These are phyloP conservation scores for Cyberlindnera saturnus DNA, from an alignment of 805 yeast species.

Conservation along the genomic window DNA sequence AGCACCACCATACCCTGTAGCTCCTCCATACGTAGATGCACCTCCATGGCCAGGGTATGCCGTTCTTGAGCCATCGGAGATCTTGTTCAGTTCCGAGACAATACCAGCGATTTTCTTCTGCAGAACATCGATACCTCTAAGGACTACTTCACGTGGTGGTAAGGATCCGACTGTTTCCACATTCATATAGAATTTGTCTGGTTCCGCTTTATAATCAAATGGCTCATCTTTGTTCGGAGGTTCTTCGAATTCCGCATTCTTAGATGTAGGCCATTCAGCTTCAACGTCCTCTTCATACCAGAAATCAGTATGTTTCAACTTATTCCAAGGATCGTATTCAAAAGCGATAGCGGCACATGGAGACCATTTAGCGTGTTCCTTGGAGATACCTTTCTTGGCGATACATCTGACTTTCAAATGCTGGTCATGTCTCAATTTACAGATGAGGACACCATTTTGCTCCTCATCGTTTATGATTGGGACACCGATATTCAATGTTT, in stretches of 20 bases:
- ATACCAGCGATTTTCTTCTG: constrained; percentile 90
- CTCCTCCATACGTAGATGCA: constrained; percentile 15
- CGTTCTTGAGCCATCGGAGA: constrained; percentile 43
- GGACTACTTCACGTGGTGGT: constrained; percentile 83
- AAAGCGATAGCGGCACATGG: constrained; percentile 95
- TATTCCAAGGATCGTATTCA: constrained; percentile 99
- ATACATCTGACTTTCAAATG: constrained; percentile 85
- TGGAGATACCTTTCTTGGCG: constrained; percentile 95
- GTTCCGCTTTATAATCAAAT: constrained; percentile 80
- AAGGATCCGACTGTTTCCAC: constrained; percentile 91
- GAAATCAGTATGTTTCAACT: constrained; percentile 87
- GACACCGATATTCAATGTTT: constrained; percentile 53
- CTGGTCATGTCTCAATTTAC: constrained; percentile 89
- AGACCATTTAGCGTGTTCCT: constrained; percentile 98
- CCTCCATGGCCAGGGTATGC: constrained; percentile 30
- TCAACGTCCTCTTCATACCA: constrained; percentile 93
- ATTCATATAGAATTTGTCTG: constrained; percentile 76
- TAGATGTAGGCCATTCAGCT: constrained; percentile 88
- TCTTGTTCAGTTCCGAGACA: constrained; percentile 55
- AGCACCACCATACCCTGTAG: constrained; percentile 23
- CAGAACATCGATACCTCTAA: constrained; percentile 75
- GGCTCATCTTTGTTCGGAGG: constrained; percentile 83
- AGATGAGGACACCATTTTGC: constrained; percentile 80
- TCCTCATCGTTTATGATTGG: constrained; percentile 80
- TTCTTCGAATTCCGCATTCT: constrained; percentile 93